phyloP scores from a whole-genome alignment of 2,329 filamentous ascomycete genomes.

The Purpureocillium lavendulum region DNA sequence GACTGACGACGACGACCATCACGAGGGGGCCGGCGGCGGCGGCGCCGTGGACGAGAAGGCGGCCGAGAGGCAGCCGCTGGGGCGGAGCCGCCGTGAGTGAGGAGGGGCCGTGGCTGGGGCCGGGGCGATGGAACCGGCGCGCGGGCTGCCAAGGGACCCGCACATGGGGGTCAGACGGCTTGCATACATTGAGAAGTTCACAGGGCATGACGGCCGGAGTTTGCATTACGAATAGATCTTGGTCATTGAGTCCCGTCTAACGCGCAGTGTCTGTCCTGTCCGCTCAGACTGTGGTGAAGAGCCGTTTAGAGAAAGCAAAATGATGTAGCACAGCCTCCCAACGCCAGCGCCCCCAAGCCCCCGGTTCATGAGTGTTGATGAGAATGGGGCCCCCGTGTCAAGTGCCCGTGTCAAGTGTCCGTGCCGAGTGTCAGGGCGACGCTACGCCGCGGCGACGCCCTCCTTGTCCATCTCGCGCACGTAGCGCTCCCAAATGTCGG shows the following conservation, averaged over 20 bases:
- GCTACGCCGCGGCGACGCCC: too few relatives aligned
- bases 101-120: not conserved
- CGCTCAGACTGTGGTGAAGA: too few relatives aligned
- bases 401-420: too few relatives aligned
- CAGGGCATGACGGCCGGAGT: not conserved
- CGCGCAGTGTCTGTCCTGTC: not conserved
- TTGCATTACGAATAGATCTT: constrained; percentile 1
- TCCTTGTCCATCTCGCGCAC: constrained; percentile 79
- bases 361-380: too few relatives aligned
- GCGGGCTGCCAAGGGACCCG: not conserved
- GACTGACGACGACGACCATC: constrained; percentile 29
- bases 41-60: constrained; percentile 11
- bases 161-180: not conserved
- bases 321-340: not conserved
- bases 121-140: not conserved
- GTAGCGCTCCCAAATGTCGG: constrained; percentile 82
- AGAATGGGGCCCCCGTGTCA: too few relatives aligned
- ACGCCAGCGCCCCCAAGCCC: too few relatives aligned
- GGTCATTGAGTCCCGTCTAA: not conserved
- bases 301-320: not conserved
- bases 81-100: constrained; percentile 6
- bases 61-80: constrained; percentile 15
- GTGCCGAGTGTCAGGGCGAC: too few relatives aligned
- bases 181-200: not conserved
- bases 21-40: not conserved